Evolutionary conservation across 2,329 filamentous ascomycete genomes (phyloP).

Genomic region (Pseudocercospora pini-densiflorae): DNA sequence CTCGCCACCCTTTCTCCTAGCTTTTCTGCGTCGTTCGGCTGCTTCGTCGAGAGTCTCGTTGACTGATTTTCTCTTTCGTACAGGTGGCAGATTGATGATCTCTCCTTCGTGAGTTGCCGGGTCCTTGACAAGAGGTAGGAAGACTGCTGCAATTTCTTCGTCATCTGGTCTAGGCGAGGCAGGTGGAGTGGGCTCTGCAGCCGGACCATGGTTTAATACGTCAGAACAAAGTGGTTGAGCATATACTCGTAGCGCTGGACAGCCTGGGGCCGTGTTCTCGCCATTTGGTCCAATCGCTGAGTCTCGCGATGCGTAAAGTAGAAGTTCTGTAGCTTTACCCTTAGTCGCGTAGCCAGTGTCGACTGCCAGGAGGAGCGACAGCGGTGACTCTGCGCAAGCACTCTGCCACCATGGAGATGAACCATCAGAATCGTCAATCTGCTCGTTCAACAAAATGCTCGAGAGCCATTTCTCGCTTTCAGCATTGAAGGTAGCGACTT

Average conservation of each 20-base stretch:
- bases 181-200: slow-evolving; percentile 29
- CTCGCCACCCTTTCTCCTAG: slow-evolving; percentile 48
- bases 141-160: slow-evolving; percentile 27
- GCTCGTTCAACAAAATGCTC: slow-evolving; percentile 19
- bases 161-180: slow-evolving; percentile 31
- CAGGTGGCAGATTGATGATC: slow-evolving; percentile 32
- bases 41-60: slow-evolving; percentile 55
- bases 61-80: slow-evolving; percentile 48
- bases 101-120: slow-evolving; percentile 13
- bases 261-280: not conserved
- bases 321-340: slow-evolving; percentile 46
- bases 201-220: slow-evolving; percentile 34
- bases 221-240: slow-evolving; percentile 52
- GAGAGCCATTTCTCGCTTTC: slow-evolving; percentile 30
- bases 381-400: slow-evolving; percentile 26
- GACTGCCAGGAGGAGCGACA: slow-evolving; percentile 27
- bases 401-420: slow-evolving; percentile 26
- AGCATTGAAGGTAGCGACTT: slow-evolving; percentile 13
- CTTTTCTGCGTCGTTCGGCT: slow-evolving; percentile 47
- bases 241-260: slow-evolving; percentile 37
- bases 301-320: slow-evolving; percentile 50
- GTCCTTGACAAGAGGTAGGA: slow-evolving; percentile 24
- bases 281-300: not conserved
- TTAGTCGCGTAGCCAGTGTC: not conserved
- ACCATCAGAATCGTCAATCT: slow-evolving; percentile 7